phyloP scores from a whole-genome alignment of 2,329 filamentous ascomycete species.

The Claviceps sorghi region DNA sequence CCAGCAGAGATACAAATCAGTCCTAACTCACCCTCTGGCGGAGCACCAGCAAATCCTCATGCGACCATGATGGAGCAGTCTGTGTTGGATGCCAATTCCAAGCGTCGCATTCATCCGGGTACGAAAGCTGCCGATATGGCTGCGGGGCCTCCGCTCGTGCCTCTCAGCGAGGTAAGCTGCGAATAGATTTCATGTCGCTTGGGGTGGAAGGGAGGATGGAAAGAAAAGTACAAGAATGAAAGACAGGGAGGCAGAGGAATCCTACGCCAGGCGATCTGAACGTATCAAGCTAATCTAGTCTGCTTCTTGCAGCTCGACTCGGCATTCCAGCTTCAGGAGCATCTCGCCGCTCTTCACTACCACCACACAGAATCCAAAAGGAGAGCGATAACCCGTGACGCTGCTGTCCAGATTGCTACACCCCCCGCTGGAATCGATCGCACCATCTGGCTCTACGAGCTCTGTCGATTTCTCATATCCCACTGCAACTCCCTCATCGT shows the following conservation, averaged over 20 bases:
- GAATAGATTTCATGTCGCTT: background rate
- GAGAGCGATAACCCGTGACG: conserved; percentile 58
- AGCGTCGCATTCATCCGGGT: conserved; percentile 77
- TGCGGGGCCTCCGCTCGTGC: conserved; percentile 74
- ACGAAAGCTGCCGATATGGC: conserved; percentile 90
- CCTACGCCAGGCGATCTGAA: background rate
- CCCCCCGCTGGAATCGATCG: conserved; percentile 72
- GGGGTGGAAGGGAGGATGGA: background rate
- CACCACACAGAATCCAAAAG: conserved; percentile 56
- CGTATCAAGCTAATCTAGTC: background rate
- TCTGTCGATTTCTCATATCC: conserved; percentile 87
- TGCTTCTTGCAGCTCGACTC: conserved; percentile 61
- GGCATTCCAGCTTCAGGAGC: conserved; percentile 92
- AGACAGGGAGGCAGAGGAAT: background rate
- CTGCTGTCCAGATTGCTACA: conserved; percentile 61
- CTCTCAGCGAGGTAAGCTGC: conserved; percentile 59
- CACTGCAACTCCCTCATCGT: conserved; percentile 89
- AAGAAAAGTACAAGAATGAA: background rate
- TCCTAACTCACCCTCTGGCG: conserved; percentile 57
- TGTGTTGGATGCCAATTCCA: conserved; percentile 57
- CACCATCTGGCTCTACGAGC: conserved; percentile 92
- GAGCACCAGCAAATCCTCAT: conserved; percentile 37
- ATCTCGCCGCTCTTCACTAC: conserved; percentile 84
- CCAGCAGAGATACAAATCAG: conserved; percentile 88
- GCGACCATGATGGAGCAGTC: conserved; percentile 48